phyloP scores from a whole-genome alignment of 2,329 filamentous ascomycete genomes.

The Xylariaceae sp. region DNA sequence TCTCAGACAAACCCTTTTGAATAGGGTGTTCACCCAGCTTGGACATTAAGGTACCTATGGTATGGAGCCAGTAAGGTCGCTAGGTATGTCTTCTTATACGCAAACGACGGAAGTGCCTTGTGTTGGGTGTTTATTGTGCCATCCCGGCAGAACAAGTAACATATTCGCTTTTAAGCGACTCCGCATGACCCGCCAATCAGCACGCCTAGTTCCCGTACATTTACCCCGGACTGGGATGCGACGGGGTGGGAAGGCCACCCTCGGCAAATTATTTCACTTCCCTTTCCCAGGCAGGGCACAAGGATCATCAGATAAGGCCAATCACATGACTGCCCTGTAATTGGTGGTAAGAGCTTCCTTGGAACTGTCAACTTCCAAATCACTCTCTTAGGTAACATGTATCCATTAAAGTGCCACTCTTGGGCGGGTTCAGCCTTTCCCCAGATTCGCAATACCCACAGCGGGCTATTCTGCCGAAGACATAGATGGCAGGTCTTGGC shows the following conservation, averaged over 20 bases:
- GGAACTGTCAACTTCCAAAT: slow-evolving; percentile 11
- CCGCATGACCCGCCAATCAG: slow-evolving; percentile 13
- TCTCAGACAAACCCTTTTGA: too few species aligned
- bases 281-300: slow-evolving; percentile 18
- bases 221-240: slow-evolving; percentile 12
- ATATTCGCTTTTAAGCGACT: slow-evolving; percentile 12
- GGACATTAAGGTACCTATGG: too few species aligned
- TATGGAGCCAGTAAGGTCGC: too few species aligned
- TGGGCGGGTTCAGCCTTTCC: slow-evolving; percentile 5
- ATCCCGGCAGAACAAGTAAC: slow-evolving; percentile 20
- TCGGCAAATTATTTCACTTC: slow-evolving; percentile 16
- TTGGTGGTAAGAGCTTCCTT: slow-evolving; percentile 6
- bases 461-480: slow-evolving; percentile 16
- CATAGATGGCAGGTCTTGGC: slow-evolving; percentile 7
- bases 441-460: slow-evolving; percentile 12
- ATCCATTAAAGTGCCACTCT: slow-evolving; percentile 2
- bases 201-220: slow-evolving; percentile 4
- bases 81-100: too few species aligned
- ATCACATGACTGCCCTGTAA: slow-evolving; percentile 8
- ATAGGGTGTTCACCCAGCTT: too few species aligned
- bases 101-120: neutral
- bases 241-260: slow-evolving; percentile 4
- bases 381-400: slow-evolving; percentile 11
- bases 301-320: slow-evolving; percentile 13
- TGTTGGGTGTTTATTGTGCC: slow-evolving; percentile 1